Base-by-base conservation (phyloP, 2,329 filamentous ascomycete genomes). In the Monilinia laxa region DNA sequence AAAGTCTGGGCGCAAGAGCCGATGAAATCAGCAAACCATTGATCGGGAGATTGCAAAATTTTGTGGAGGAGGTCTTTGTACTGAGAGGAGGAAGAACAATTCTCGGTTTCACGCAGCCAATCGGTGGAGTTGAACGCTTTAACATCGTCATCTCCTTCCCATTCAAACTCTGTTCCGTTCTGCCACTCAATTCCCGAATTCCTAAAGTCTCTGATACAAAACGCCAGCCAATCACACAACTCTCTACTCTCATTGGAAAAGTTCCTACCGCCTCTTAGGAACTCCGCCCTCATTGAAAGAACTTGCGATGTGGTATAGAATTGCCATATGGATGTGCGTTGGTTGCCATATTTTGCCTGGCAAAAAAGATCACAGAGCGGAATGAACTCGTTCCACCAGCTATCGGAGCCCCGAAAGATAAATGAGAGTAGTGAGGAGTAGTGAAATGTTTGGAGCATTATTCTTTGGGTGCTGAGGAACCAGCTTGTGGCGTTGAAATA, bases 181-280 rank as follows among this genome's bases (percentile, higher is more conserved):
- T 35, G 31, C 31, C 56, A 58, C 25, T 58, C 40, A 12, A 58
- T n/a, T 2, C 16, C 56, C 25, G 5, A 14, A 58, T 58, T 45
- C 4, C 56, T 58, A 23, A 58, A 47, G 16, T 58, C 56, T 11
- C 40, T 45, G 14, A 58, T 20, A 31, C 56, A 58, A 45, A 58
- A 58, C 1, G 23, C 56, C 25, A 58, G 31, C 40, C 56, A 58
- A 25, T 58, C 45, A 31, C 56, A 58, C 16, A 58, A 20, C 11
- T 58, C 56, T 31, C 55, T 40, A 45, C 38, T 45, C 40, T 18
- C 23, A 25, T 47, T 16, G 4, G 16, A 18, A 7, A 58, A 58
- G 6, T 4, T 45, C 11, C 56, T 25, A 14, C 56, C 56, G 12
- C 40, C 56, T 20, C 40, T 45, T 18, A 58, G 28, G 31, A 28